phyloP scores from a whole-genome alignment of 108 stramenopile genomes.

The Skeletonema menzelii region DNA sequence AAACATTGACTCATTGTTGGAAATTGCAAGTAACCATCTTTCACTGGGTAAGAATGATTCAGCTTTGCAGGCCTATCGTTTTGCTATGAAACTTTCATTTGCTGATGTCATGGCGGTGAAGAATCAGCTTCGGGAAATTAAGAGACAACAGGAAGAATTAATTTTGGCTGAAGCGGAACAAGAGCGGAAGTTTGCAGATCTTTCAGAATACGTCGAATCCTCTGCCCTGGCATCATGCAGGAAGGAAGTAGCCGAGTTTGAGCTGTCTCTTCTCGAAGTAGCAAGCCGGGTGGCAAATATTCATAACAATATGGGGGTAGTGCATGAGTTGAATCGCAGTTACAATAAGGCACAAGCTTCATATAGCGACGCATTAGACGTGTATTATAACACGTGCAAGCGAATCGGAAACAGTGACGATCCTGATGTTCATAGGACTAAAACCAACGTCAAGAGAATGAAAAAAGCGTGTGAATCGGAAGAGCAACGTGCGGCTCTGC shows the following conservation, averaged over 20 bases:
- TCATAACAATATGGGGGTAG: constrained; percentile 46
- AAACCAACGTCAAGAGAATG: constrained; percentile 30
- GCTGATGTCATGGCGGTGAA: constrained; percentile 40
- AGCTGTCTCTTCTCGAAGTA: constrained; percentile 36
- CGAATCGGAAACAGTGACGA: constrained; percentile 29
- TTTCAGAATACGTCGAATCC: background rate
- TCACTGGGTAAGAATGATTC: constrained; percentile 31
- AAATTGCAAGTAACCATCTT: constrained; percentile 31
- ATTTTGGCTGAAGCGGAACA: constrained; percentile 14
- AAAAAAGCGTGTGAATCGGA: constrained; percentile 27
- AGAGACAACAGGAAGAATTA: constrained; percentile 11
- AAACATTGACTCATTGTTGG: constrained; percentile 29
- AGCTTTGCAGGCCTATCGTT: constrained; percentile 31
- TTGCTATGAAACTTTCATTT: constrained; percentile 38
- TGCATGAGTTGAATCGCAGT: constrained; percentile 35
- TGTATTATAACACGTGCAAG: constrained; percentile 42
- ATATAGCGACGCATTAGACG: constrained; percentile 35
- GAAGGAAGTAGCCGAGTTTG: constrained; percentile 26
- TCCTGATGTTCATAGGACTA: constrained; percentile 35
- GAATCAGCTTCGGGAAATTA: constrained; percentile 11
- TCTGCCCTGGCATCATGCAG: constrained; percentile 14
- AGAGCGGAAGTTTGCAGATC: background rate
- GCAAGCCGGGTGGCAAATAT: constrained; percentile 39
- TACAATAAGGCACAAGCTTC: constrained; percentile 31
- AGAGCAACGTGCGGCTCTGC: constrained; percentile 21